Evolutionary conservation across 1,284 basidiomycete genomes (phyloP).

Genomic region (Chondrostereum purpureum): DNA sequence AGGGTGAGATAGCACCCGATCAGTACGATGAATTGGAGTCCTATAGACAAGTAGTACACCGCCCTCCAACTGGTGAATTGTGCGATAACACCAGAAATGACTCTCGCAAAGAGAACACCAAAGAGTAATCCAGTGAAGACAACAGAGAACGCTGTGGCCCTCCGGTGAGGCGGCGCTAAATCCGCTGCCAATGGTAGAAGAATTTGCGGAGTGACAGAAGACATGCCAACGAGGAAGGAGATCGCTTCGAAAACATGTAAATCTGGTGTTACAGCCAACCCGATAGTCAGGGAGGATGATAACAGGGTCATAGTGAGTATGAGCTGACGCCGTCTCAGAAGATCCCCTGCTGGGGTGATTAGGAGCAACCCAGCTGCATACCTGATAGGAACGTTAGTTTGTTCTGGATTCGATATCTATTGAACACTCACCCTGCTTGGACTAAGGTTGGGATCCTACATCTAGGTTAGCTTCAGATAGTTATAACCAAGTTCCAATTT

Average conservation of each 20-base stretch:
- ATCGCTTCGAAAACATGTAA: conserved; percentile 48
- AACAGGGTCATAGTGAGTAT: conserved; percentile 40
- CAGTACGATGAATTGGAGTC: conserved; percentile 46
- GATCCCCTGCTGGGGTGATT: conserved; percentile 60
- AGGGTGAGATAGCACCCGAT: conserved; percentile 48
- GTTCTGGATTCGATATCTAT: not conserved
- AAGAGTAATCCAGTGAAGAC: conserved; percentile 64
- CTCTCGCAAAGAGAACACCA: conserved; percentile 65
- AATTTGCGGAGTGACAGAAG: conserved; percentile 52
- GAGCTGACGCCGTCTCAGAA: conserved; percentile 53
- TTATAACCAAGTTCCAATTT: conserved; percentile 31
- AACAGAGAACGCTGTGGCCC: conserved; percentile 60
- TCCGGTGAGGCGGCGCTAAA: conserved; percentile 54
- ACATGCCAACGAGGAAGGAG: conserved; percentile 49
- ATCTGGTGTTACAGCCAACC: conserved; percentile 43
- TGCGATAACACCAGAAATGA: conserved; percentile 61
- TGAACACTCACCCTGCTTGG: conserved; percentile 38
- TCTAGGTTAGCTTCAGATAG: not conserved
- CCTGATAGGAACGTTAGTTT: conserved; percentile 20
- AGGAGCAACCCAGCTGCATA: conserved; percentile 55
- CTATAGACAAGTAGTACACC: conserved; percentile 62
- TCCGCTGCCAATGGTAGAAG: conserved; percentile 62
- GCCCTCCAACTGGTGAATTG: conserved; percentile 57
- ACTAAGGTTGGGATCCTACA: conserved; percentile 42
- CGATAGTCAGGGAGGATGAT: conserved; percentile 47